Percentiles rank a stretch among this genome's conserved stretches.
phyloP scores from a whole-genome alignment of 2,329 filamentous ascomycete species.

The Colletotrichum scovillei region DNA sequence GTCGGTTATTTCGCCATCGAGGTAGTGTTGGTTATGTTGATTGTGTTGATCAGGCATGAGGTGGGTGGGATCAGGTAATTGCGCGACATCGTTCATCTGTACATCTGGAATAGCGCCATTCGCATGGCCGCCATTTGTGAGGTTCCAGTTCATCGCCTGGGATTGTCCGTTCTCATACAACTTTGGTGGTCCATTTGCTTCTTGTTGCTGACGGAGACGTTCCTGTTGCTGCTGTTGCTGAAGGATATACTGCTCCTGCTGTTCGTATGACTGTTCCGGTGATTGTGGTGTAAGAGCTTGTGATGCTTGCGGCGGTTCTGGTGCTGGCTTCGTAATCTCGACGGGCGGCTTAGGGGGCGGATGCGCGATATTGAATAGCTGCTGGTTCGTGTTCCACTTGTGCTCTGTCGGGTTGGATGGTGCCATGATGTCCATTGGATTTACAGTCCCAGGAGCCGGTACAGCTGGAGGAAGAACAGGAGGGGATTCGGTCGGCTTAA shows the following conservation, averaged over 20 bases:
- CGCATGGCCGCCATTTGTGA: background rate
- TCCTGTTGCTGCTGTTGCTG: conserved; percentile 10
- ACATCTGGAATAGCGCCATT: background rate
- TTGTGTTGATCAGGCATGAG: conserved; percentile 26
- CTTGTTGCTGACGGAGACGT: conserved; percentile 14
- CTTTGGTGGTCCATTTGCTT: background rate
- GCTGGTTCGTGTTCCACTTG: conserved; percentile 46
- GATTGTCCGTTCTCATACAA: conserved; percentile 1
- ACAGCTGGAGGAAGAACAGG: conserved; percentile 42
- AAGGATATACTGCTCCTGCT: background rate
- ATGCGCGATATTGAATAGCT: conserved; percentile 46
- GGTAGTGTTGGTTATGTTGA: conserved; percentile 29
- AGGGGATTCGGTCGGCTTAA: conserved; percentile 17
- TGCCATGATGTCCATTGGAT: conserved; percentile 66
- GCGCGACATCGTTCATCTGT: conserved; percentile 17
- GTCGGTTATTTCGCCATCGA: conserved; percentile 39
- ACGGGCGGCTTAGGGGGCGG: conserved; percentile 37
- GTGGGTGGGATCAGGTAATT: conserved; percentile 15
- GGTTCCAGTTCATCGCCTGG: background rate
- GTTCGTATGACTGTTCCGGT: conserved; percentile 16
- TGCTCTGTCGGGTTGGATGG: conserved; percentile 50
- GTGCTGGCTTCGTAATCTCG: conserved; percentile 35
- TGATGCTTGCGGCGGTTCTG: conserved; percentile 40
- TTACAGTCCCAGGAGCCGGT: conserved; percentile 60
- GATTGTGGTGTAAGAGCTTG: conserved; percentile 41